Base-by-base conservation (phyloP, 2,329 filamentous ascomycete species). In the Zasmidium citrigriseum region DNA sequence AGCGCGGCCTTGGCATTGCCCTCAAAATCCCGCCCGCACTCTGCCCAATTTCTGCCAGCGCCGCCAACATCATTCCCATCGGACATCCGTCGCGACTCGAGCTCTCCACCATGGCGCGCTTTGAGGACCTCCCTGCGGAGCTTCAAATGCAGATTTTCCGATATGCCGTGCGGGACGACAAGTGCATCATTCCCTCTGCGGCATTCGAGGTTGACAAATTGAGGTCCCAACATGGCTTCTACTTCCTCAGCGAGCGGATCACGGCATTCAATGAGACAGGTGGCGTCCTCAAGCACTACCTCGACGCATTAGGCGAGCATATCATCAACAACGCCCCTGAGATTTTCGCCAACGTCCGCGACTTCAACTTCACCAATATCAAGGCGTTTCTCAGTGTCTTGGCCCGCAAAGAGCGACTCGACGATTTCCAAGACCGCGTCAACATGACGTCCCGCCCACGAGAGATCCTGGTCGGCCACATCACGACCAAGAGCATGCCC, bases 281-380 rank as follows among this genome's bases (percentile, higher is more conserved):
- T n/a, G n/a, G n/a, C 52, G 1, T 52, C 46, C 4, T 38, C 4
- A 11, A 22, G 11, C 16, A 24, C 16, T 54, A 55, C 47, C 41
- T 16, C 29, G 21, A 27, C 4, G 52, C 25, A 2, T n/a, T 59
- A 2, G n/a, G 25, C 25, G n/a, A 46, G n/a, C 23, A 23, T 47
- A 55, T 55, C 16, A 11, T 34, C n/a, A 34, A 47, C 29, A 14
- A 52, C 10, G 54, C 45, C 16, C 14, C 41, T 5, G 21, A 29
- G 5, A 14, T 55, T 41, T 14, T 14, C 14, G 24, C 52, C 24
- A 38, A 29, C 34, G 34, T 59, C 7, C 14, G 24, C 5, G 52
- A 59, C 52, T 41, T 50, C 46, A 27, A 59, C 34, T 59, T 59
- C 52, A 21, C 29, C 46, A 54, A 54, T 23, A 27, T 55, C 27